Percentiles rank a stretch among this genome's conserved stretches.
Conservation (phyloP, 2,329 filamentous ascomycete genomes). For the Claviceps africana region DNA sequence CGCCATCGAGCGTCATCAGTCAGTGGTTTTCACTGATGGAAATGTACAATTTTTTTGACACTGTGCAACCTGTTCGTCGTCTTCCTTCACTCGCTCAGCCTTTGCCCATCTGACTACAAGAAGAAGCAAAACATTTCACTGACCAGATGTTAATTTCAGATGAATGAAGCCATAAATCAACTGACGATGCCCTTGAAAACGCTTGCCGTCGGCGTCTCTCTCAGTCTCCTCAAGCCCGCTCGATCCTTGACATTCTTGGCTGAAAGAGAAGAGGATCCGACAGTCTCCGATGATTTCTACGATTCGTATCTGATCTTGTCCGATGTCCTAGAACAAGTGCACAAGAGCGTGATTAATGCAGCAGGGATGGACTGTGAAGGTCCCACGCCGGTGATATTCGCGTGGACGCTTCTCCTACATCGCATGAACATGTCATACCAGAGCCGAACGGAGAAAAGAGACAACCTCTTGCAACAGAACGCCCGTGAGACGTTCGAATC, state of each 20-base stretch:
- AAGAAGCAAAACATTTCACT: background rate
- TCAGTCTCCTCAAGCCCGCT: conserved; percentile 55
- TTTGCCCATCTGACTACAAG: background rate
- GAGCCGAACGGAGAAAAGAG: conserved; percentile 45
- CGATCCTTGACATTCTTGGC: conserved; percentile 33
- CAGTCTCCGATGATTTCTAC: conserved; percentile 22
- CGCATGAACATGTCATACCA: conserved; percentile 52
- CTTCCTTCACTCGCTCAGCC: too few species aligned
- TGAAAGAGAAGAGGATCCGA: conserved; percentile 24
- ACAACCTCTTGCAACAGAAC: conserved; percentile 43
- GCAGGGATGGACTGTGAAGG: conserved; percentile 41
- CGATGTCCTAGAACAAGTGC: conserved; percentile 56
- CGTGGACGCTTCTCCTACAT: conserved; percentile 67
- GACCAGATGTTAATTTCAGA: conserved; percentile 9
- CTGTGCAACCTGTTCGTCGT: conserved; percentile 30
- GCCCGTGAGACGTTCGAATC: conserved; percentile 43
- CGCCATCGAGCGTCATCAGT: conserved; percentile 43
- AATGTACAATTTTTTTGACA: conserved; percentile 54
- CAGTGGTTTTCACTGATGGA: conserved; percentile 66
- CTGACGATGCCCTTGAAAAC: conserved; percentile 53
- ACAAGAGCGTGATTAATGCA: conserved; percentile 52
- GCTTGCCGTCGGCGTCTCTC: conserved; percentile 54
- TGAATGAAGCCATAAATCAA: conserved; percentile 28
- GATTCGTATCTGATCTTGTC: conserved; percentile 55
- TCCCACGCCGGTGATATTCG: conserved; percentile 61